Percentiles rank a stretch among this genome's conserved stretches.
These are phyloP conservation scores for Limonium bicolor DNA, from an alignment of 148 eudicot genomes.

Conservation along the genomic window DNA sequence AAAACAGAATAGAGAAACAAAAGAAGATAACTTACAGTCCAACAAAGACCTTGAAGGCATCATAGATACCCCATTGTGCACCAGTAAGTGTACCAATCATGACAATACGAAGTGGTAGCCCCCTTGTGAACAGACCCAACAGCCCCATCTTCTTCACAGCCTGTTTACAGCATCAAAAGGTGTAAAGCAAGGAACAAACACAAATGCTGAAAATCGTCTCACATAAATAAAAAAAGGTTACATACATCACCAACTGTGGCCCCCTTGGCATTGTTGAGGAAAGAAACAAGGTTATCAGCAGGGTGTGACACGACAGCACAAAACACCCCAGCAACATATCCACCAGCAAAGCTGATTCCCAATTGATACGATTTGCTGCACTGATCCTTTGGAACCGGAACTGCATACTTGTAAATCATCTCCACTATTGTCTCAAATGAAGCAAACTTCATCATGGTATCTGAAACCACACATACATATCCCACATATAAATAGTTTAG, in stretches of 20 bases:
- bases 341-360: conserved; percentile 95
- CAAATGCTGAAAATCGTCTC: too few species aligned
- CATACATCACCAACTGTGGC: conserved; percentile 45
- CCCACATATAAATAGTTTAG: background rate
- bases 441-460: conserved; percentile 96
- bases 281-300: conserved; percentile 89
- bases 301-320: conserved; percentile 95
- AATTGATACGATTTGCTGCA: conserved; percentile 82
- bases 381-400: conserved; percentile 64
- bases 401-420: conserved; percentile 63
- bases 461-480: conserved; percentile 12
- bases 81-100: conserved; percentile 5
- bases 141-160: conserved; percentile 8
- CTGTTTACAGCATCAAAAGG: background rate
- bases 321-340: conserved; percentile 80
- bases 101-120: conserved; percentile 5
- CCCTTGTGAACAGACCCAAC: conserved; percentile 2
- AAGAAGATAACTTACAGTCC: conserved; percentile 5
- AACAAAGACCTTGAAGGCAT: conserved; percentile 4
- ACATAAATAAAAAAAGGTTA: background rate
- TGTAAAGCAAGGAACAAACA: too few species aligned
- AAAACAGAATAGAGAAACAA: background rate
- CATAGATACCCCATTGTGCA: conserved; percentile 8
- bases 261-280: conserved; percentile 92
- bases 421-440: conserved; percentile 88